These are phyloP conservation scores for Lentinula lateritia DNA, from an alignment of 768 basidiomycete species.

Conservation along the genomic window DNA sequence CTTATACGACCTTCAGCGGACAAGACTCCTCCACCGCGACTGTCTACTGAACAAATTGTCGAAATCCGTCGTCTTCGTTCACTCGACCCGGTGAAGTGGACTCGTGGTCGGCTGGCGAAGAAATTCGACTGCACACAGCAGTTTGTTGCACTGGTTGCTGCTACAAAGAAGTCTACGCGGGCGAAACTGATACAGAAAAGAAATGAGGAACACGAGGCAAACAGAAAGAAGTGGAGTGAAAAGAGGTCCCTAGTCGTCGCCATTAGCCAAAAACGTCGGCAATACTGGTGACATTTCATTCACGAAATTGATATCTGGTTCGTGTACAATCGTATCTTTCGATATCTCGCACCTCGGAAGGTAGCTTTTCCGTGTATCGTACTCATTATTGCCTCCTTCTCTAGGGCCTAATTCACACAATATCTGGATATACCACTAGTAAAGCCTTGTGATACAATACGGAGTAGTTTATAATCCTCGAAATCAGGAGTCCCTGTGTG, in stretches of 20 bases:
- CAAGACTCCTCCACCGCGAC: constrained; percentile 28
- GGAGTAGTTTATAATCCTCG: constrained; percentile 1
- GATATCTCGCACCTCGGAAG: not conserved
- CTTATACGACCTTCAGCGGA: constrained; percentile 35
- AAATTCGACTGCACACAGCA: constrained; percentile 69
- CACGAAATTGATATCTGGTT: not conserved
- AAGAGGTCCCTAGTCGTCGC: constrained; percentile 54
- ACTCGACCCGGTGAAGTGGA: constrained; percentile 53
- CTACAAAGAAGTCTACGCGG: constrained; percentile 47
- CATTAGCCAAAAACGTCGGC: constrained; percentile 61
- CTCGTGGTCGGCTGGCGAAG: constrained; percentile 62
- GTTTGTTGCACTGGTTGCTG: constrained; percentile 63
- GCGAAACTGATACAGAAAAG: constrained; percentile 35
- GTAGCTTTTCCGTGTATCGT: not conserved
- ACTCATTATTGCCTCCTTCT: not conserved
- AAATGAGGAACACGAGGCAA: constrained; percentile 40
- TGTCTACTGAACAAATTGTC: constrained; percentile 47
- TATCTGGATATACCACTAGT: not conserved
- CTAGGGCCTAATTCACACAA: not conserved
- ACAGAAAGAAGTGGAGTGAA: constrained; percentile 65
- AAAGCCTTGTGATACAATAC: not conserved
- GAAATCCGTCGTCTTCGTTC: constrained; percentile 55
- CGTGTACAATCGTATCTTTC: not conserved
- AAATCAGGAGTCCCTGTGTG: not conserved
- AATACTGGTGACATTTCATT: constrained; percentile 56